These are phyloP conservation scores for Phytophthora fragariae DNA, from an alignment of 352 stramenopile genomes.

Conservation along the genomic window DNA sequence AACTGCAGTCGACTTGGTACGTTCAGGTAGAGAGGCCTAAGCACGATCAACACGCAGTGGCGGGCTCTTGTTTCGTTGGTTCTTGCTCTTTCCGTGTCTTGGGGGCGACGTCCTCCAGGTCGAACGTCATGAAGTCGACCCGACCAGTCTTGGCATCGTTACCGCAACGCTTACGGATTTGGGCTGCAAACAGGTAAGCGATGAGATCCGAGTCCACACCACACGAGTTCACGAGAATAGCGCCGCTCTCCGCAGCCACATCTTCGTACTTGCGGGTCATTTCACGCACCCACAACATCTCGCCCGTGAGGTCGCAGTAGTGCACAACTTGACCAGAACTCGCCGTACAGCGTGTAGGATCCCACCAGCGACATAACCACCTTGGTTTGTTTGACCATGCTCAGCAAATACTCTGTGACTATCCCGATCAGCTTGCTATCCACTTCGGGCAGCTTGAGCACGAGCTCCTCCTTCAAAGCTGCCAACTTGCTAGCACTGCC, in stretches of 20 bases:
- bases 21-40: not conserved
- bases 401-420: no score
- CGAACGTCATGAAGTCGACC: conserved; percentile 49
- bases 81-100: conserved; percentile 9
- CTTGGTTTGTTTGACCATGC: conserved; percentile 71
- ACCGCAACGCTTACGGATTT: no score
- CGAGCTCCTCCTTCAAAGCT: conserved; percentile 49
- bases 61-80: conserved; percentile 8
- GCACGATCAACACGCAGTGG: conserved; percentile 17
- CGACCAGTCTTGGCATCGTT: no score
- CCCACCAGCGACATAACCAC: conserved; percentile 80
- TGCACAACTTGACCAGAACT: conserved; percentile 82
- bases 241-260: conserved; percentile 63
- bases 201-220: no score
- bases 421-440: conserved; percentile 21
- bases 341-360: conserved; percentile 83
- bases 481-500: conserved; percentile 67
- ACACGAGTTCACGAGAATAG: no score
- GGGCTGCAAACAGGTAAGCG: no score
- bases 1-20: not conserved
- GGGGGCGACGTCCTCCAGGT: conserved; percentile 23
- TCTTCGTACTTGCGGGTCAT: conserved; percentile 73
- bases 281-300: conserved; percentile 76
- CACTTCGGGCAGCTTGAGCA: conserved; percentile 40
- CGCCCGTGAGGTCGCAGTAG: conserved; percentile 92